Base-by-base conservation (phyloP, 1,284 basidiomycete genomes). In the Cryptococcus sp. region DNA sequence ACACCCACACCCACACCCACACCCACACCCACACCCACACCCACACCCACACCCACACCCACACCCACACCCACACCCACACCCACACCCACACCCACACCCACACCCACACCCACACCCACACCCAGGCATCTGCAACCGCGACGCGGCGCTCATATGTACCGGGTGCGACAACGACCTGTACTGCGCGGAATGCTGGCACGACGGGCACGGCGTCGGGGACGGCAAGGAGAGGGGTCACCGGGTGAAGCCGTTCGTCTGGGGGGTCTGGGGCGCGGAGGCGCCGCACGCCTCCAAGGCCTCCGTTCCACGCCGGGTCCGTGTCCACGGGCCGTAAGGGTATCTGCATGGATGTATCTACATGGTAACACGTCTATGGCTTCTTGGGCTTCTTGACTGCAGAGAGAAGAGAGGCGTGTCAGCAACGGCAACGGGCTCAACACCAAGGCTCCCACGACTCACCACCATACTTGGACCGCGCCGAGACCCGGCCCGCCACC, bases 401-500 rank as follows among this genome's bases (percentile, higher is more conserved):
- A 48, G 40, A 44, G 42, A 7, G 6, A 47, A 16, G 12, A 45
- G 23, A 28, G 38, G n/a, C 33, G 2, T 18, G 18, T 35, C 20
- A 50, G 43, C 44, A 33, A 33, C n/a, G 16, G 18, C 35, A 38
- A 15, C 15, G 12, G 2, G 18, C 5, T 13, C 9, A 43, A n/a
- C 21, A 39, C n/a, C n/a, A 9, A 43, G 1, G 16, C 46, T 36
- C 20, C 45, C 40, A n/a, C 45, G 11, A 82, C 85, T 64, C 77
- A 93, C 91, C 88, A 77, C 89, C 96, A 72, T 98, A 99, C 83
- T 87, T 89, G 80, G 92, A 97, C 60, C 96, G 83, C 42, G 87
- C 84, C 13, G 83, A 85, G 50, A 82, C 82, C 67, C 96, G 82
- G 56, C 88, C 89, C 3, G 91, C 89, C 2, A 99, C 96, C 53